Percentiles rank a stretch among this genome's conserved stretches.
Conservation (phyloP, 805 yeast genomes). For the Pichia gijzeniarum region DNA sequence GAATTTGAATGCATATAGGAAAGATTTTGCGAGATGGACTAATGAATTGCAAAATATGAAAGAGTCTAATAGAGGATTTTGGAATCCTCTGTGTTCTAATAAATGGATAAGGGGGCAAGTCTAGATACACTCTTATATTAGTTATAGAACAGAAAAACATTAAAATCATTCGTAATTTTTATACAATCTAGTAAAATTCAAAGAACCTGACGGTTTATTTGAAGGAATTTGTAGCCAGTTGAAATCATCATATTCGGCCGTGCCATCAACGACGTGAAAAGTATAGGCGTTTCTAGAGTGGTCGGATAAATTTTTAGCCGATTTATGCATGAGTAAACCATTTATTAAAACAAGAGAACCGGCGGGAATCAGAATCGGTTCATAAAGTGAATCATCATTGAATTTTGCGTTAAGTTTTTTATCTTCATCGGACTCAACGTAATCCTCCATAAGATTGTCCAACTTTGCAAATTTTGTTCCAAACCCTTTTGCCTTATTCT, state of each 20-base stretch:
- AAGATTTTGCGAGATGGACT: constrained; percentile 19
- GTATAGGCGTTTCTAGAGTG: constrained; percentile 70
- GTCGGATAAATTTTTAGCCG: constrained; percentile 49
- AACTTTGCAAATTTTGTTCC: constrained; percentile 52
- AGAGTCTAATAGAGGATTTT: constrained; percentile 20
- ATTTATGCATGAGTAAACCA: constrained; percentile 65
- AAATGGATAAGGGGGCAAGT: constrained; percentile 4
- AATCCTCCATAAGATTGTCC: constrained; percentile 16
- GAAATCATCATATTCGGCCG: constrained; percentile 47
- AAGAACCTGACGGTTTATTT: constrained; percentile 43
- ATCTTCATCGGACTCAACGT: constrained; percentile 20
- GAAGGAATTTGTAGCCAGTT: constrained; percentile 81
- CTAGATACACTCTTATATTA: too few relatives aligned
- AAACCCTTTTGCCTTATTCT: constrained; percentile 37
- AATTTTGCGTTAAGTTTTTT: constrained; percentile 22
- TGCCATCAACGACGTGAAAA: constrained; percentile 73
- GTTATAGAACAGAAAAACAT: not conserved
- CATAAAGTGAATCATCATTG: constrained; percentile 37
- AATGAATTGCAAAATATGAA: constrained; percentile 20
- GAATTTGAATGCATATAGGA: constrained; percentile 8
- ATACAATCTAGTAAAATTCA: constrained; percentile 47
- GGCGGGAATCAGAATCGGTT: constrained; percentile 55
- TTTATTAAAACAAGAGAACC: constrained; percentile 69
- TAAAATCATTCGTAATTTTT: constrained; percentile 10
- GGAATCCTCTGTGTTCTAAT: constrained; percentile 13